Evolutionary conservation across 176 grass and related monocot genomes (phyloP).

Genomic region (Olyra latifolia): DNA sequence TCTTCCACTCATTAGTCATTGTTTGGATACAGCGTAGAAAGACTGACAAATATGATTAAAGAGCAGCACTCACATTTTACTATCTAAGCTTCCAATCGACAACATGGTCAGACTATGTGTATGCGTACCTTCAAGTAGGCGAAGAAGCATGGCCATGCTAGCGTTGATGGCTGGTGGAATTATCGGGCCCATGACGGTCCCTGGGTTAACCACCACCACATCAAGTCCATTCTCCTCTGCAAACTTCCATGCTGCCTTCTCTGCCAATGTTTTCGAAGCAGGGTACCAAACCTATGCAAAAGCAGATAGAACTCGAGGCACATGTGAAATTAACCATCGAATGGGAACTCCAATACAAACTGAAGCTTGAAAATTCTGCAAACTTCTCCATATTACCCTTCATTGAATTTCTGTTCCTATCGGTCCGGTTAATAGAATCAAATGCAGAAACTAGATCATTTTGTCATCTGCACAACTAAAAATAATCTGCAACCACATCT

Average conservation of each 20-base stretch:
- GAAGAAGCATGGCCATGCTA: constrained; percentile 72
- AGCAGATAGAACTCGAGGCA: neutral
- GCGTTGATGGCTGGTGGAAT: constrained; percentile 71
- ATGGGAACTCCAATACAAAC: neutral
- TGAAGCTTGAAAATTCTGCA: neutral
- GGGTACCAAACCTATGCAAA: constrained; percentile 83
- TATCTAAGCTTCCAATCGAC: neutral
- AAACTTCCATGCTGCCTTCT: constrained; percentile 91
- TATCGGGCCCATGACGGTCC: constrained; percentile 69
- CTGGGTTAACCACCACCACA: constrained; percentile 78
- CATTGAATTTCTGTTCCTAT: neutral
- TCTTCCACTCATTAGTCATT: neutral
- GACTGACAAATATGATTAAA: neutral
- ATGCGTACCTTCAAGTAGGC: constrained; percentile 52
- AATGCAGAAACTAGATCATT: neutral
- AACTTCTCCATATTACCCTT: neutral
- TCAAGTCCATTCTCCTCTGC: constrained; percentile 79
- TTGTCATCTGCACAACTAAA: neutral
- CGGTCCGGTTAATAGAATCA: neutral
- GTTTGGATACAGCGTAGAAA: neutral
- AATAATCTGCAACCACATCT: neutral
- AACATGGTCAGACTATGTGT: neutral
- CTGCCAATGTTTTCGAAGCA: constrained; percentile 76
- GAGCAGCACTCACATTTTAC: neutral
- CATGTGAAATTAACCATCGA: neutral